A percentile compares a stretch with the other conserved stretches of the same genome.
These are phyloP conservation scores for Nakazawaea anatomiae DNA, from an alignment of 805 yeast species.

Conservation along the genomic window DNA sequence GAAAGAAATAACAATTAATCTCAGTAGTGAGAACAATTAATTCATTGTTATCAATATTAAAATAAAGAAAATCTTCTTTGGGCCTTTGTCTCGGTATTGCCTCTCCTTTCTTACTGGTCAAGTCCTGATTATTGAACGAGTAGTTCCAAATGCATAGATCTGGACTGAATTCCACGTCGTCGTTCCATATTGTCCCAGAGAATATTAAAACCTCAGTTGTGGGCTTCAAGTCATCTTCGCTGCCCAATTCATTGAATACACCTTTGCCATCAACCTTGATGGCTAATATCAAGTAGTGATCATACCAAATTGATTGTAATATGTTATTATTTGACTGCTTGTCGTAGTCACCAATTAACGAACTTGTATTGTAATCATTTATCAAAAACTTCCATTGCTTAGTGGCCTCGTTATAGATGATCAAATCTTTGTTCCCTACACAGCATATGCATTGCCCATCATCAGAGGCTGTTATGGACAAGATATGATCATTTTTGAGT, in stretches of 20 bases:
- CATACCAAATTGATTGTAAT: constrained; percentile 24
- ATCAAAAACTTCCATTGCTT: constrained; percentile 43
- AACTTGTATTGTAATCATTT: constrained; percentile 24
- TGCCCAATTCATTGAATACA: constrained; percentile 1
- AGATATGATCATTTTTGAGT: constrained; percentile 36
- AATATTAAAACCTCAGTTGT: constrained; percentile 25
- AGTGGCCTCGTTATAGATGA: constrained; percentile 31
- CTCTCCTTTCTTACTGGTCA: constrained; percentile 15
- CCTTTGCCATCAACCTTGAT: constrained; percentile 16
- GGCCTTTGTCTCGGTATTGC: constrained; percentile 3
- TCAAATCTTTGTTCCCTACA: constrained; percentile 42
- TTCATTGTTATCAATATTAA: constrained; percentile 24
- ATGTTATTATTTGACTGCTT: constrained; percentile 1
- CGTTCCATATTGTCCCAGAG: constrained; percentile 19
- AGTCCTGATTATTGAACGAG: constrained; percentile 21
- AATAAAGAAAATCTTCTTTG: constrained; percentile 16
- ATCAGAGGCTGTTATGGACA: constrained; percentile 33
- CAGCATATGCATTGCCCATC: constrained; percentile 46
- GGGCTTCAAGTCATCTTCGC: constrained; percentile 11
- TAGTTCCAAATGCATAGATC: constrained; percentile 28
- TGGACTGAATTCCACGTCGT: constrained; percentile 18
- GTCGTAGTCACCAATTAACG: background rate
- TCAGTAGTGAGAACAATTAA: constrained; percentile 24
- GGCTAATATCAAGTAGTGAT: constrained; percentile 24
- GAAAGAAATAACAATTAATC: constrained; percentile 23